Evolutionary conservation across 495 filamentous ascomycete genomes (phyloP), one percentile per base, ranked within the genome.

Genomic region (Platismatia glauca): DNA sequence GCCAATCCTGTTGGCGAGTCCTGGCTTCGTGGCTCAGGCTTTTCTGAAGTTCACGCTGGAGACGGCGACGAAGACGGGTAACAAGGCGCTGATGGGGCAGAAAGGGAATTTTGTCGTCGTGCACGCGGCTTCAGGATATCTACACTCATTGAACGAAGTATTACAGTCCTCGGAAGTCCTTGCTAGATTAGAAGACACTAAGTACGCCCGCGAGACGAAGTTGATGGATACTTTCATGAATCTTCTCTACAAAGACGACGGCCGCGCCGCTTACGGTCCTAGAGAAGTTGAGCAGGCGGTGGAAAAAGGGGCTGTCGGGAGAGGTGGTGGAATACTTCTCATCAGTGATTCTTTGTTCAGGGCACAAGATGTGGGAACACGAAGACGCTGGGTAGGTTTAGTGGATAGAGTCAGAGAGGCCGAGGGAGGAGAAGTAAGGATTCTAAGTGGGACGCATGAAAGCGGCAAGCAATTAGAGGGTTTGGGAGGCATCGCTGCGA

Each of bases 371-470:
- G 81, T 97, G n/a, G 79, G 77, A 15, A 86, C 85, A 69, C 79
- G 94, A 71, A 91, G 83, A 71, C 83, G 82, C 61, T 96, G 89
- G 80, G 95, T 98, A 6, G 73, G 76, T 29, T 78, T 97, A 66
- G 93, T 97, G 46, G 94, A 98, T 72, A 88, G 85, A 53, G 94
- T 97, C n/a, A 87, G 87, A 67, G 88, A 87, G 56, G 73, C 79
- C 5, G 84, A 88, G 57, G 95, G 95, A 39, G 94, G 94, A 0
- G 91, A 97, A 68, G 87, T 89, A 1, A 83, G 91, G 57, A 79
- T 97, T 33, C 74, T 97, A 52, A 97, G 95, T 68, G 91, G 87
- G 64, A 86, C 94, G 68, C 93, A 97, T 73, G 94, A 96, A 77
- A 97, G 94, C 76, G 94, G 94, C 22, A 86, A 87, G 74, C 76